These are phyloP conservation scores for Pseudofabraea citricarpa DNA, from an alignment of 2,329 filamentous ascomycete genomes.

Conservation along the genomic window DNA sequence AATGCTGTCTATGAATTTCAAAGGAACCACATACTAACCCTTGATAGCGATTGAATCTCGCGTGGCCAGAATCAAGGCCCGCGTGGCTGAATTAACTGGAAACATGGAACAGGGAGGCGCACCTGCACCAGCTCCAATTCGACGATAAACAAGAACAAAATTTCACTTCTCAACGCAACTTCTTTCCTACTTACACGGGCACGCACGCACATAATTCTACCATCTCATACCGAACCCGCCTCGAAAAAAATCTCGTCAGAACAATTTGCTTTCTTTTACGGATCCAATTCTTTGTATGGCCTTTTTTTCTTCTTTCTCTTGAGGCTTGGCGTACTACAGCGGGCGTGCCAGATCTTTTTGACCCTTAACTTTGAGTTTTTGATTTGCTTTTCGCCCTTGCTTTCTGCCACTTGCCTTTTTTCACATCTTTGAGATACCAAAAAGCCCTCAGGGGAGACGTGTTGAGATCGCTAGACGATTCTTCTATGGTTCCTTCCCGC, in stretches of 20 bases:
- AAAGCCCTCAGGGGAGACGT: background rate
- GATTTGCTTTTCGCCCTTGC: no score
- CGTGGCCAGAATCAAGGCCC: conserved; percentile 94
- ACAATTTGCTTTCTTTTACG: no score
- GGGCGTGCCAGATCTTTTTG: background rate
- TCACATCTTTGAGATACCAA: background rate
- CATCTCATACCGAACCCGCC: no score
- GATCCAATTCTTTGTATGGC: no score
- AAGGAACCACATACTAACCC: conserved; percentile 21
- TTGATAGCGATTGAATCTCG: conserved; percentile 85
- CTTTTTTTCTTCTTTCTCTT: no score
- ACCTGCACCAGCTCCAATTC: conserved; percentile 8
- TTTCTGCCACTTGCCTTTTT: no score
- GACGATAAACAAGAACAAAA: conserved; percentile 4
- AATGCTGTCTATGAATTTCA: background rate
- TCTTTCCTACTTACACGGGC: background rate
- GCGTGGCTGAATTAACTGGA: conserved; percentile 88
- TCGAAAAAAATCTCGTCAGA: no score
- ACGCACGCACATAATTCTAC: background rate
- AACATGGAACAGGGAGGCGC: conserved; percentile 56
- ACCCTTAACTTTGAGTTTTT: background rate
- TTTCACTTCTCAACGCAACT: background rate
- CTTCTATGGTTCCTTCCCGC: no score
- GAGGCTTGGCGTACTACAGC: background rate
- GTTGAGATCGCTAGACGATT: background rate